Conservation (phyloP, 495 filamentous ascomycete species). For the Podospora australis region DNA sequence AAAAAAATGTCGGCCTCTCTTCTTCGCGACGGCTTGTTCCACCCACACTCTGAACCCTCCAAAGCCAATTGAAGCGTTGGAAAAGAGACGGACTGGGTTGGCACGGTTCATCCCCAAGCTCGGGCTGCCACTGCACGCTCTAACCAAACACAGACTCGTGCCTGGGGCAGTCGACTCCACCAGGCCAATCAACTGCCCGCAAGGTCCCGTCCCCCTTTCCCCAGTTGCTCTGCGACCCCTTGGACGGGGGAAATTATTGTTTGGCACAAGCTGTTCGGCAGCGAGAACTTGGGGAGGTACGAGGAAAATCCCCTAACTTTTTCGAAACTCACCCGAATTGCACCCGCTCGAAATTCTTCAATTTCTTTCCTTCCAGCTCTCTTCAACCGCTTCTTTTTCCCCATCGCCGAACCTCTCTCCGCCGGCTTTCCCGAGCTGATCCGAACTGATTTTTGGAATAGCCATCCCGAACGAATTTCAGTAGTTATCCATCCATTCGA, state of each 20-base stretch:
- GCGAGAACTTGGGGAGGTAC: constrained; percentile 19
- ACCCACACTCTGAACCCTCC: neutral
- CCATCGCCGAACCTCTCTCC: constrained; percentile 6
- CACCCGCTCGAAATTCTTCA: constrained; percentile 20
- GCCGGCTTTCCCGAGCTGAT: constrained; percentile 3
- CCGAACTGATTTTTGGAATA: constrained; percentile 45
- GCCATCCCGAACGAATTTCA: constrained; percentile 10
- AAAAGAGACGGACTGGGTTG: constrained; percentile 13
- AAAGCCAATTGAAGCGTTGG: neutral
- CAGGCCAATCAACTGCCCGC: constrained; percentile 34
- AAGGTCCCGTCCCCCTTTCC: constrained; percentile 38
- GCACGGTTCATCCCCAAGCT: constrained; percentile 22
- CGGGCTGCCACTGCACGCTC: constrained; percentile 10
- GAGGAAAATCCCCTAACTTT: constrained; percentile 26
- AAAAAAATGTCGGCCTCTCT: constrained; percentile 24
- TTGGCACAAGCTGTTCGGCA: constrained; percentile 33
- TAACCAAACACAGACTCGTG: constrained; percentile 20
- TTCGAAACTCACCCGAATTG: constrained; percentile 12
- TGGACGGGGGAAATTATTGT: constrained; percentile 47
- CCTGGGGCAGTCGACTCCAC: constrained; percentile 30
- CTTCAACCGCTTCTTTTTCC: constrained; percentile 8
- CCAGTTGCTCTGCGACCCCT: constrained; percentile 27
- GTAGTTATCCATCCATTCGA: constrained; percentile 18
- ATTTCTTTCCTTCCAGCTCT: constrained; percentile 6
- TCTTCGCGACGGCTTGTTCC: constrained; percentile 15